Percentiles rank a stretch among this genome's conserved stretches.
Conservation (phyloP, 2,329 filamentous ascomycete genomes). For the Teratosphaeria pseudoeucalypti region DNA sequence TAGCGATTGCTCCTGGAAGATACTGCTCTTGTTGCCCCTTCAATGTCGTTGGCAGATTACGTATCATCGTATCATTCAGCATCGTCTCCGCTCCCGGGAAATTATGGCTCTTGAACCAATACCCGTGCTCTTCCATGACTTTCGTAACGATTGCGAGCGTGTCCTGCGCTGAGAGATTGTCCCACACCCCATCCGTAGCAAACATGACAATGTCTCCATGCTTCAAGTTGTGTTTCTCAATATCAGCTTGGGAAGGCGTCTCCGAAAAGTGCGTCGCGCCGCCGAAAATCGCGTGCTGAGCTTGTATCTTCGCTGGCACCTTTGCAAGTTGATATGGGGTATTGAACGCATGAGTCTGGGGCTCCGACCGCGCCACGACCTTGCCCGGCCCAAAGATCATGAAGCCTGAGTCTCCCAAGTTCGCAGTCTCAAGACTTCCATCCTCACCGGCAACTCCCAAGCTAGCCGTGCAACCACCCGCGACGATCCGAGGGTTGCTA, state of each 20-base stretch:
- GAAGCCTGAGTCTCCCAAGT: conserved; percentile 91
- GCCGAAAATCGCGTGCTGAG: conserved; percentile 74
- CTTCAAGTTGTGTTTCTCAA: conserved; percentile 63
- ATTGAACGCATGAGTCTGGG: conserved; percentile 95
- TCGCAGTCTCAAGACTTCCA: conserved; percentile 76
- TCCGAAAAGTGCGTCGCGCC: conserved; percentile 61
- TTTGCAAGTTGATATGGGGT: conserved; percentile 91
- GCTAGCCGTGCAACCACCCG: conserved; percentile 85
- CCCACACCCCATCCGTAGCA: conserved; percentile 90
- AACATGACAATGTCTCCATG: conserved; percentile 92
- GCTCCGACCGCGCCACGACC: conserved; percentile 69
- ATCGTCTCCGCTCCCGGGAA: conserved; percentile 20
- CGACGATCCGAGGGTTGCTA: conserved; percentile 59
- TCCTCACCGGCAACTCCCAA: conserved; percentile 66
- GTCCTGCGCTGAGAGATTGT: conserved; percentile 88
- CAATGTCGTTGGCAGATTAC: conserved; percentile 12
- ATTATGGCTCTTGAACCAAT: conserved; percentile 22
- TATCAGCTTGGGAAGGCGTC: conserved; percentile 70
- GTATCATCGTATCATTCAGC: conserved; percentile 17
- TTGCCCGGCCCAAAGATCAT: conserved; percentile 76
- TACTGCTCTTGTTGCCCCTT: conserved; percentile 33
- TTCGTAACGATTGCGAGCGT: conserved; percentile 64
- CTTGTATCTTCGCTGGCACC: conserved; percentile 67
- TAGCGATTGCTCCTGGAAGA: conserved; percentile 68
- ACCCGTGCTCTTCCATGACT: conserved; percentile 50